phyloP scores from a whole-genome alignment of 345 rosid genomes.

The Dovyalis caffra region DNA sequence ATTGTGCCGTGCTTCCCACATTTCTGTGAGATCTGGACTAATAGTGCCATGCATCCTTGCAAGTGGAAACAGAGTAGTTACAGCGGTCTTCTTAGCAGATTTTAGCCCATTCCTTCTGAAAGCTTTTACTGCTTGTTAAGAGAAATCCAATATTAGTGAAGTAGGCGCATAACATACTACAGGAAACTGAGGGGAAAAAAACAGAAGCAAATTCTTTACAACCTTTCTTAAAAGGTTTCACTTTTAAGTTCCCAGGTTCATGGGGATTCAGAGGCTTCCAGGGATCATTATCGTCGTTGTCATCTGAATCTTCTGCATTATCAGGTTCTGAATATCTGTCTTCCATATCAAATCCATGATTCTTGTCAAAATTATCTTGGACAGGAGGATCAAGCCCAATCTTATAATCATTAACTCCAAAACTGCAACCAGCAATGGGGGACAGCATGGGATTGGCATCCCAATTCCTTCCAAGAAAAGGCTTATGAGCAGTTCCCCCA shows the following conservation, averaged over 20 bases:
- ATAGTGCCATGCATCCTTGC: constrained; percentile 68
- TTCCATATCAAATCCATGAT: constrained; percentile 51
- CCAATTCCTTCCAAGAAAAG: constrained; percentile 56
- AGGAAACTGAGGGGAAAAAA: constrained; percentile 8
- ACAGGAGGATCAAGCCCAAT: constrained; percentile 31
- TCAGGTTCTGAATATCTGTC: constrained; percentile 47
- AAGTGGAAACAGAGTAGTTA: constrained; percentile 67
- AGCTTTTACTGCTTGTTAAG: constrained; percentile 57
- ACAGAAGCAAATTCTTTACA: constrained; percentile 7
- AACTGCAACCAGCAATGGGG: constrained; percentile 34
- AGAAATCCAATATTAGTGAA: constrained; percentile 16
- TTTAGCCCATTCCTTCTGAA: constrained; percentile 42
- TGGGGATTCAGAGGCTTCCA: constrained; percentile 96
- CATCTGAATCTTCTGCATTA: constrained; percentile 56
- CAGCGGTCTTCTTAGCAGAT: constrained; percentile 34
- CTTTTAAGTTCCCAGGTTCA: constrained; percentile 87
- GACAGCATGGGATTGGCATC: constrained; percentile 42
- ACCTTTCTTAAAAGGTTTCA: constrained; percentile 88
- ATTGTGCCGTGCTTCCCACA: constrained; percentile 51
- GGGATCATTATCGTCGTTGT: constrained; percentile 72
- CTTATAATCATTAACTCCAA: constrained; percentile 37
- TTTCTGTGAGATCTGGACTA: constrained; percentile 63
- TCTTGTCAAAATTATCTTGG: constrained; percentile 30
- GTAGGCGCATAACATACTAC: constrained; percentile 15
- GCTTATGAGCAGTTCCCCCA: constrained; percentile 58